Conservation (phyloP, 2,329 filamentous ascomycete species). For the Biscogniauxia mediterranea region DNA sequence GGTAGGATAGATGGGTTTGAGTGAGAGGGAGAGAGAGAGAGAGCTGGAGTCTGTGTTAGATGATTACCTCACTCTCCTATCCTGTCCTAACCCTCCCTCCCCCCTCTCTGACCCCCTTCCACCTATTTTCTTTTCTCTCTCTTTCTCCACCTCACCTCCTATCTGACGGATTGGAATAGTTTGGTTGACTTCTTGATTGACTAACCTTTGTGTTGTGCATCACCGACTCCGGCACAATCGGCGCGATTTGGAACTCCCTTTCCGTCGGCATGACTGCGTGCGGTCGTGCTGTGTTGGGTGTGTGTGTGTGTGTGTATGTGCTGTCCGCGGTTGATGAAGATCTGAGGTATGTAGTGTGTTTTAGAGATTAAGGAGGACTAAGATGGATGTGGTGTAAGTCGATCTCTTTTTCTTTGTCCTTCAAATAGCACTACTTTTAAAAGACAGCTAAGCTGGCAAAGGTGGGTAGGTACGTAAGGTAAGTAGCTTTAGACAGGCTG, state of each 20-base stretch:
- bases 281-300: neutral
- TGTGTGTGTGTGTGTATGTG: neutral
- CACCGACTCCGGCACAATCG: constrained; percentile 76
- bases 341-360: neutral
- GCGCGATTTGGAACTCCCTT: constrained; percentile 70
- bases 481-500: too few species aligned
- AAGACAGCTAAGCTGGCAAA: too few species aligned
- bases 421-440: neutral
- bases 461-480: too few species aligned
- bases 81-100: too few species aligned
- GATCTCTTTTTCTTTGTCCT: neutral
- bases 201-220: constrained; percentile 77
- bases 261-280: constrained; percentile 63
- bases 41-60: too few species aligned
- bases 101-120: too few species aligned
- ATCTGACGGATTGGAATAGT: neutral
- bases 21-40: too few species aligned
- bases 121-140: too few species aligned
- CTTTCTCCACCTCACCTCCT: too few species aligned
- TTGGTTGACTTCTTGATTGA: neutral
- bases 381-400: neutral
- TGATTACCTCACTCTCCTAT: too few species aligned
- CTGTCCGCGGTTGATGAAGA: neutral
- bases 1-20: neutral
- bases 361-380: neutral